These are phyloP conservation scores for Geosmithia putterillii DNA, from an alignment of 2,329 filamentous ascomycete genomes.

Conservation along the genomic window DNA sequence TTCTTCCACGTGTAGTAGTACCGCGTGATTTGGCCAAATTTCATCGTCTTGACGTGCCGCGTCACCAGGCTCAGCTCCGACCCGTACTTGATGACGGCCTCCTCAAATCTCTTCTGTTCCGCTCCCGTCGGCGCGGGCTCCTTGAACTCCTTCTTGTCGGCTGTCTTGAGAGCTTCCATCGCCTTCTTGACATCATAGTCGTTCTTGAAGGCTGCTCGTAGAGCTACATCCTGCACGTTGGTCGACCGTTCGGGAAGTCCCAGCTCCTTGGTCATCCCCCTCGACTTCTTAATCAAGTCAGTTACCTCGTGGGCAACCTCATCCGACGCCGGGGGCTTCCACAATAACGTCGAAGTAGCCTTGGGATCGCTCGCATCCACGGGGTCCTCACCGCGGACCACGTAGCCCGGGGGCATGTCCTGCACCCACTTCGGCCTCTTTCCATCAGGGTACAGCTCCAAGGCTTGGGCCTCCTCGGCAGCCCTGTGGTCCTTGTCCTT, in stretches of 20 bases:
- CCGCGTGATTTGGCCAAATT: slow-evolving; percentile 69
- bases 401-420: slow-evolving; percentile 80
- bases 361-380: slow-evolving; percentile 52
- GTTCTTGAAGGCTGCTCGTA: slow-evolving; percentile 59
- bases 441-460: slow-evolving; percentile 66
- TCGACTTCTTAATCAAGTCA: slow-evolving; percentile 61
- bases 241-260: slow-evolving; percentile 67
- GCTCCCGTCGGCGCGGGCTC: slow-evolving; percentile 69
- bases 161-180: slow-evolving; percentile 53
- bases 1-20: slow-evolving; percentile 99
- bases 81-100: slow-evolving; percentile 78
- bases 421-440: slow-evolving; percentile 87
- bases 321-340: slow-evolving; percentile 57
- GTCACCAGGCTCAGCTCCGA: slow-evolving; percentile 79
- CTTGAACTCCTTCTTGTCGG: slow-evolving; percentile 62
- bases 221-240: slow-evolving; percentile 76
- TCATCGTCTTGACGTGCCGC: slow-evolving; percentile 73
- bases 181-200: slow-evolving; percentile 62
- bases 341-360: slow-evolving; percentile 64
- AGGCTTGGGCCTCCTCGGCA: slow-evolving; percentile 73
- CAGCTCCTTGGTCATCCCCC: slow-evolving; percentile 49
- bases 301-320: slow-evolving; percentile 53
- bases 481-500: slow-evolving; percentile 71
- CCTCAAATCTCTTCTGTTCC: slow-evolving; percentile 84
- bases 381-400: slow-evolving; percentile 70